Evolutionary conservation across 768 basidiomycete species (phyloP), one percentile per base, ranked within the genome.

Genomic region (Gyrodon lividus): DNA sequence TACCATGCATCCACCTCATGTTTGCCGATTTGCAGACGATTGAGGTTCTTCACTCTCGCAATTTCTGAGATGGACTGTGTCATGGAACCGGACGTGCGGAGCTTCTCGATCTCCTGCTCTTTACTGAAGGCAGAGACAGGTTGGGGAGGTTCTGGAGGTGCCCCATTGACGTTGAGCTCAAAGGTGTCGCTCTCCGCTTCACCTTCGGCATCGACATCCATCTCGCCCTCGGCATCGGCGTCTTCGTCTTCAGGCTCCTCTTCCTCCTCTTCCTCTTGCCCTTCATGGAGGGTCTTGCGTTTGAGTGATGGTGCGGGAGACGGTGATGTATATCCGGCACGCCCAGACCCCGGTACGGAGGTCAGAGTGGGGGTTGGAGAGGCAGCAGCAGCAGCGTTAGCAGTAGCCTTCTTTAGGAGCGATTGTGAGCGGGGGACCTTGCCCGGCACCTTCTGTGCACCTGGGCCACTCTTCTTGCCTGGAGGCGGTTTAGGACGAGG

Each of bases 1-100:
- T 99, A 99, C 97, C 97, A 99, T n/a, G 97, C 88, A 61, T 99
- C 97, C 59, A 99, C 92, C 72, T 97, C 92, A 74, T 97, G 87
- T 67, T 82, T 84, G 51, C 97, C 97, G 55, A 99, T 98, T 69
- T 96, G 93, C 24, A 99, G 80, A 52, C 90, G 86, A 70, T 98
- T 97, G 59, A 99, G 79, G 68, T 99, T 99, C 77, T 98, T 98
- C 63, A 99, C 97, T 46, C 97, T 86, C 16, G 96, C 89, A 61
- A 99, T 88, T 74, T 99, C 97, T 45, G 93, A 96, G 54, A 98
- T 91, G 43, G 92, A 92, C 71, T 99, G 97, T 4, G 97, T 98
- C 95, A 99, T 98, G 26, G 94, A 98, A 10, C 97, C 97, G 10
- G 92, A 92, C 16, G 94, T 96, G 19, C 97, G 89, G 14, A 98